phyloP scores from a whole-genome alignment of 176 grass and related monocot genomes.

The Urochloa ruziziensis region DNA sequence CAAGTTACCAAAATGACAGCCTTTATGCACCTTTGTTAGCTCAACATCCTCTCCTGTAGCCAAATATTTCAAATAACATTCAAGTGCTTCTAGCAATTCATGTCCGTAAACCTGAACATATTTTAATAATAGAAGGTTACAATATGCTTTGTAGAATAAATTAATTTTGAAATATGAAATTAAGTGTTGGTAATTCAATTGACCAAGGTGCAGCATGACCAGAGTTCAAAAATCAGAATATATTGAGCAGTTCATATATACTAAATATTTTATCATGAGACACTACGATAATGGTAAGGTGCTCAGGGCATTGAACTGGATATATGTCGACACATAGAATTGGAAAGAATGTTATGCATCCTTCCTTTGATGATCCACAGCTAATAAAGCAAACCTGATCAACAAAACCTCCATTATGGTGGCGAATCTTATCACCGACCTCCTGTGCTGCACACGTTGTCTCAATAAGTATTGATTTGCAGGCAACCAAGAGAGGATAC shows the following conservation, averaged over 20 bases:
- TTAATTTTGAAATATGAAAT: neutral
- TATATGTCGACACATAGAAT: slow-evolving; percentile 5
- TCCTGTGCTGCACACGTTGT: slow-evolving; percentile 82
- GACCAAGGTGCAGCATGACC: slow-evolving; percentile 7
- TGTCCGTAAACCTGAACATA: slow-evolving; percentile 73
- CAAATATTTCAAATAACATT: slow-evolving; percentile 83
- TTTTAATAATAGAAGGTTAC: slow-evolving; percentile 5
- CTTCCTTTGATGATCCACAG: neutral
- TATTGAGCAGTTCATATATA: slow-evolving; percentile 18
- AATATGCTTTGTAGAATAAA: neutral
- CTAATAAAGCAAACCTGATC: slow-evolving; percentile 62
- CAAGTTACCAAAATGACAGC: slow-evolving; percentile 8
- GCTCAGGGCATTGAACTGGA: neutral
- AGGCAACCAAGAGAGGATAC: slow-evolving; percentile 97
- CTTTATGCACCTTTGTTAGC: slow-evolving; percentile 76
- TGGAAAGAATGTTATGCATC: slow-evolving; percentile 13
- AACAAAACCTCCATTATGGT: slow-evolving; percentile 90
- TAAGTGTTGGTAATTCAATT: slow-evolving; percentile 20
- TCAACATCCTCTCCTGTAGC: slow-evolving; percentile 86
- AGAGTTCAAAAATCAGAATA: slow-evolving; percentile 18
- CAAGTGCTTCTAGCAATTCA: slow-evolving; percentile 92
- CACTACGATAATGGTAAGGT: neutral
- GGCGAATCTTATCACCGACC: slow-evolving; percentile 94
- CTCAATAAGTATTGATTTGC: slow-evolving; percentile 94
- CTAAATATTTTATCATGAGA: slow-evolving; percentile 14